Evolutionary conservation across 1,284 basidiomycete genomes (phyloP), one percentile per base, ranked within the genome.

Genomic region (Cryptococcus sp.): DNA sequence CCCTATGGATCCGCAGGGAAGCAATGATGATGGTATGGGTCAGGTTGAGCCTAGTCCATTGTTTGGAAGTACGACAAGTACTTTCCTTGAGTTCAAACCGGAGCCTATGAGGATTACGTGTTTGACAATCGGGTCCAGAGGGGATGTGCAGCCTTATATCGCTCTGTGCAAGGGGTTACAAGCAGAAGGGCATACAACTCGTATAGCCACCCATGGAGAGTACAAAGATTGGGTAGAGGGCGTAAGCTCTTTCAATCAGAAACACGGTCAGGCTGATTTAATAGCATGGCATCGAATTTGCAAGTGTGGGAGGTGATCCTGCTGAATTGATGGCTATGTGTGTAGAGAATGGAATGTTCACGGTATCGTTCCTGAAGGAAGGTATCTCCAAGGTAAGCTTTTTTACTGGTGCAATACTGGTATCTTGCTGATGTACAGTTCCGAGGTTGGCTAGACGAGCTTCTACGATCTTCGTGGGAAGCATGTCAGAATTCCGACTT

Each of bases 281-380:
- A 11, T 61, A 91, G 87, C 80, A 93, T 70, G 91, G 90, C 3
- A 94, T 98, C 62, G 91, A 92, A 64, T 98, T 90, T 71, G 85
- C 85, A 9, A 87, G 85, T 63, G 89, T 98, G 23, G 94, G 94
- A 16, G 94, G 96, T 18, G 96, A 98, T 72, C 94, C 94, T 3
- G 92, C 93, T 2, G 93, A 97, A 73, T 79, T 98, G 48, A 88
- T 91, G 88, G 81, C 86, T 43, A 89, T 96, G 58, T 96, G 91
- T 70, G 86, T 96, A 36, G 92, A 96, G 74, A 94, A 97, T 71
- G 91, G 96, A 54, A 96, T 87, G 58, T 98, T 98, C 70, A 96
- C 94, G 0, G 85, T 97, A 28, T 83, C 91, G 0, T 98, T 98
- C 76, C 76, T 97, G 65, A 91, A 86, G 67, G 94, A 98, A 70